These are phyloP conservation scores for Carex kokanica DNA, from an alignment of 176 grass and related monocot genomes.

Conservation along the genomic window DNA sequence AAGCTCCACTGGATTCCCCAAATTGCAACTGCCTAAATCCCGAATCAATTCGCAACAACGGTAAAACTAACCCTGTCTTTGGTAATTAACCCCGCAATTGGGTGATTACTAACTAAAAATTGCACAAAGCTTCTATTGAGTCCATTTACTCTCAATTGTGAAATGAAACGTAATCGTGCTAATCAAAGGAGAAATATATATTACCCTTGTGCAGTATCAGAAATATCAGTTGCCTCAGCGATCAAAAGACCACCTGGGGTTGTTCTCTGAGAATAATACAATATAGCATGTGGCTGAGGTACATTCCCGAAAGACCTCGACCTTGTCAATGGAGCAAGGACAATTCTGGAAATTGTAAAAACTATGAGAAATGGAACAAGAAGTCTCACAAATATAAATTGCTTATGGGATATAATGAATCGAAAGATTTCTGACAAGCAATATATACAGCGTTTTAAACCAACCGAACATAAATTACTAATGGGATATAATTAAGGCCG, in stretches of 20 bases:
- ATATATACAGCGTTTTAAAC: background rate
- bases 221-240: slow-evolving; percentile 55
- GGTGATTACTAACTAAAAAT: background rate
- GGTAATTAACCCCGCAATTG: background rate
- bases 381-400: background rate
- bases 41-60: background rate
- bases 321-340: slow-evolving; percentile 55
- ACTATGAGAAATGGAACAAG: background rate
- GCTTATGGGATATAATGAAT: too few relatives aligned
- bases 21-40: background rate
- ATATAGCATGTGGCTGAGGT: slow-evolving; percentile 38
- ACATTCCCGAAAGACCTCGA: slow-evolving; percentile 43
- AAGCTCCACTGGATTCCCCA: background rate
- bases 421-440: background rate
- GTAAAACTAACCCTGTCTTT: background rate
- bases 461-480: background rate
- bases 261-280: slow-evolving; percentile 59
- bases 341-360: slow-evolving; percentile 34
- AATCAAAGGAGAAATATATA: background rate
- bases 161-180: background rate
- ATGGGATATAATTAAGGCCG: background rate
- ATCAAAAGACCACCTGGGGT: slow-evolving; percentile 55
- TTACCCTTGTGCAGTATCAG: slow-evolving; percentile 36
- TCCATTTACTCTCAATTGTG: background rate
- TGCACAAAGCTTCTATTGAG: background rate